Conservation (phyloP, 2,329 filamentous ascomycete species). For the Fusarium pilosicola region DNA sequence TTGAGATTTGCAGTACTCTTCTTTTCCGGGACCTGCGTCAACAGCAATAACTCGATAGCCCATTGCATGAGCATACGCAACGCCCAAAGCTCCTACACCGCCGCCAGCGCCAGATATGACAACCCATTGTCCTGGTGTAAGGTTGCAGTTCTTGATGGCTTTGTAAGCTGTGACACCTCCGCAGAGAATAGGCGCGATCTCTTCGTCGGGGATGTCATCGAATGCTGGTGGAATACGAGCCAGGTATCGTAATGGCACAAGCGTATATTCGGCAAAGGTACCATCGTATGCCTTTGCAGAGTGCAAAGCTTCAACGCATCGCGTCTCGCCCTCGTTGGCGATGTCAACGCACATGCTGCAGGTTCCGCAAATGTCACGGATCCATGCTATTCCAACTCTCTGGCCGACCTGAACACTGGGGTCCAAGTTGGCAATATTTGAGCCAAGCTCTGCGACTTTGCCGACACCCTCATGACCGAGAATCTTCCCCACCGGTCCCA, state of each 20-base stretch:
- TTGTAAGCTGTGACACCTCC: constrained; percentile 57
- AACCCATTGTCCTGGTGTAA: constrained; percentile 50
- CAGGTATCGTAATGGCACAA: constrained; percentile 50
- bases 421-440: constrained; percentile 42
- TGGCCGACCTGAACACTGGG: constrained; percentile 44
- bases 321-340: constrained; percentile 48
- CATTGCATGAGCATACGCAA: constrained; percentile 55
- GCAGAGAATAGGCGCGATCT: constrained; percentile 54
- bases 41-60: constrained; percentile 54
- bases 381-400: constrained; percentile 54
- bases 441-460: constrained; percentile 50
- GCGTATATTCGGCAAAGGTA: constrained; percentile 53
- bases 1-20: constrained; percentile 43
- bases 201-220: constrained; percentile 48
- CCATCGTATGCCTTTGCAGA: constrained; percentile 49
- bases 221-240: constrained; percentile 33
- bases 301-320: constrained; percentile 47
- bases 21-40: constrained; percentile 49
- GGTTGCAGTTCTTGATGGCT: constrained; percentile 48
- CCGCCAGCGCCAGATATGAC: constrained; percentile 52
- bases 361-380: constrained; percentile 48
- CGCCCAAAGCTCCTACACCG: constrained; percentile 52
- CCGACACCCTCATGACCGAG: constrained; percentile 59
- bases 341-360: constrained; percentile 48
- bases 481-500: constrained; percentile 49